Evolutionary conservation across 768 basidiomycete species (phyloP).

Genomic region (Serendipita sp.): DNA sequence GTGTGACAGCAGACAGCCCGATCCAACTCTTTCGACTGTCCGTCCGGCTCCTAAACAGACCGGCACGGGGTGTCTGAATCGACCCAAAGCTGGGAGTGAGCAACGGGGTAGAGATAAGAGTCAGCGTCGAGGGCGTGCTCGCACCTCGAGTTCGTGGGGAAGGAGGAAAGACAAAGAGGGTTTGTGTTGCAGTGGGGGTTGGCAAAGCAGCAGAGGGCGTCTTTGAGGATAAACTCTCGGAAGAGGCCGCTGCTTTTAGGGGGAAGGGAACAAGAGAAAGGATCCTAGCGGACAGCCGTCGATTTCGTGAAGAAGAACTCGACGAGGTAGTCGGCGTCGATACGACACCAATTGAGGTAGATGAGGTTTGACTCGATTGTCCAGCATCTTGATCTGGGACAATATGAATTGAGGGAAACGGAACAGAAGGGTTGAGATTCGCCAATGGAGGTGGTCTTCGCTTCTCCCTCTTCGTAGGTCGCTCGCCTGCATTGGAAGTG

Average conservation of each 20-base stretch:
- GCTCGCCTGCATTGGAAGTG: neutral
- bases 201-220: slow-evolving; percentile 11
- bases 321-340: slow-evolving; percentile 39
- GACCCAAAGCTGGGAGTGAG: neutral
- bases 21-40: slow-evolving; percentile 5
- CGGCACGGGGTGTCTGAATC: neutral
- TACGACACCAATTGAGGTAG: slow-evolving; percentile 20
- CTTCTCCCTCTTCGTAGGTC: slow-evolving; percentile 29
- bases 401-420: slow-evolving; percentile 47
- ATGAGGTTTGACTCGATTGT: neutral
- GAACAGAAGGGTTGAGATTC: slow-evolving; percentile 52
- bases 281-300: neutral
- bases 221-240: slow-evolving; percentile 8
- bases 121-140: slow-evolving; percentile 67
- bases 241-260: slow-evolving; percentile 19
- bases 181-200: slow-evolving; percentile 44
- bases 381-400: slow-evolving; percentile 22
- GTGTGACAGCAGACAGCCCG: slow-evolving; percentile 5
- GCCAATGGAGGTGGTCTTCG: slow-evolving; percentile 47
- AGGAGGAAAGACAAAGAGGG: slow-evolving; percentile 74
- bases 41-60: neutral
- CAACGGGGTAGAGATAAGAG: slow-evolving; percentile 27
- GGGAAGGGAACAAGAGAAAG: slow-evolving; percentile 39
- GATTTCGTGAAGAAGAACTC: slow-evolving; percentile 11
- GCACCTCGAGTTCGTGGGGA: slow-evolving; percentile 41